phyloP scores from a whole-genome alignment of 192 early-diverging fungal species.

The Coemansia sp. region DNA sequence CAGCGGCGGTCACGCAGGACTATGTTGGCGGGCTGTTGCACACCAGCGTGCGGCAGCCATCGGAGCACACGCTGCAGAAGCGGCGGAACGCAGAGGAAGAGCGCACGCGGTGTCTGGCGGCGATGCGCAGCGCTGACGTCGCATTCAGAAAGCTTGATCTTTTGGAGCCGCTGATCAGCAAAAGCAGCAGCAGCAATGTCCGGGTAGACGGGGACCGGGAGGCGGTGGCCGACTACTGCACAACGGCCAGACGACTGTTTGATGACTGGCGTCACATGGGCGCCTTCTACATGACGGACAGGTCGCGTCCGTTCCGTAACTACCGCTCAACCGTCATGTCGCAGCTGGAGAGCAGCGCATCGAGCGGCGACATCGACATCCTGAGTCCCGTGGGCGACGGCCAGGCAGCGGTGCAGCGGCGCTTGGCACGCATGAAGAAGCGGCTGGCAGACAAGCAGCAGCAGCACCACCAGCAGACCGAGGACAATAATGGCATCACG shows the following conservation, averaged over 20 bases:
- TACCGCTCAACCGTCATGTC: slow-evolving; percentile 34
- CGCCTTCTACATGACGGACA: slow-evolving; percentile 32
- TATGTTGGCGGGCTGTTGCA: slow-evolving; percentile 5
- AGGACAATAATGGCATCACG: background rate
- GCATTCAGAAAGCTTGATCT: slow-evolving; percentile 44
- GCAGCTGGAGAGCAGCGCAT: slow-evolving; percentile 27
- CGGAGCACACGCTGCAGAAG: slow-evolving; percentile 19
- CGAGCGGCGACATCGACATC: slow-evolving; percentile 11
- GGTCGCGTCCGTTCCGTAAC: slow-evolving; percentile 31
- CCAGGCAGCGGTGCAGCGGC: slow-evolving; percentile 35
- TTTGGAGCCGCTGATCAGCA: slow-evolving; percentile 18
- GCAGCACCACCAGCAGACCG: background rate
- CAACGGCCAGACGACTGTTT: slow-evolving; percentile 30
- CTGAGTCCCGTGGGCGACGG: slow-evolving; percentile 11
- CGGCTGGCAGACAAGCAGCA: slow-evolving; percentile 29
- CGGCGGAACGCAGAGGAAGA: slow-evolving; percentile 33
- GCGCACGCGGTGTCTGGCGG: slow-evolving; percentile 24
- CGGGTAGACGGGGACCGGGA: background rate
- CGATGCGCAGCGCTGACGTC: slow-evolving; percentile 43
- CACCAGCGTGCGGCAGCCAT: slow-evolving; percentile 22
- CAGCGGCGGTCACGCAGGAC: background rate
- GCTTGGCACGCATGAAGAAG: slow-evolving; percentile 34
- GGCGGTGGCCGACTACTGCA: slow-evolving; percentile 35
- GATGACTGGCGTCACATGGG: slow-evolving; percentile 43
- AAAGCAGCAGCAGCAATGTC: background rate